Evolutionary conservation across 2,329 filamentous ascomycete genomes (phyloP).

Genomic region (Beauveria sp.): DNA sequence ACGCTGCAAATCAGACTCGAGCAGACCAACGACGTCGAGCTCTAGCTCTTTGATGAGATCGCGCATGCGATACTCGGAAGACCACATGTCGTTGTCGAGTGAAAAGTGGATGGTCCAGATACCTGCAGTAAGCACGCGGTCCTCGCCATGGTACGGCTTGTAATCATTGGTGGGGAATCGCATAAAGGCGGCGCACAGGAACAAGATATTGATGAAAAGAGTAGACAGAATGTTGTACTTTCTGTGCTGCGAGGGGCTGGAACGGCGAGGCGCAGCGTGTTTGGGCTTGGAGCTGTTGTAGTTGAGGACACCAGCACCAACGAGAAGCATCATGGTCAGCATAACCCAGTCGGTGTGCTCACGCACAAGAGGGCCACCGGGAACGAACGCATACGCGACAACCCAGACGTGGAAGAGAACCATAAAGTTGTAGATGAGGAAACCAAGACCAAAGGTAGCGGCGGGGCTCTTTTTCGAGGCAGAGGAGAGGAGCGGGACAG

Average conservation of each 20-base stretch:
- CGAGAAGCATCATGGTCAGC: constrained; percentile 72
- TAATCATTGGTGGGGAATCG: constrained; percentile 93
- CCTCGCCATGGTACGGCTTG: constrained; percentile 77
- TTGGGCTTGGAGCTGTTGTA: constrained; percentile 45
- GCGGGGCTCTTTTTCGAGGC: constrained; percentile 72
- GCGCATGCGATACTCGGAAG: constrained; percentile 87
- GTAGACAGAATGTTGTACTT: constrained; percentile 53
- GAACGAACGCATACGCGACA: constrained; percentile 95
- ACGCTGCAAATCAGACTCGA: constrained; percentile 88
- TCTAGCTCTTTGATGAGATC: constrained; percentile 90
- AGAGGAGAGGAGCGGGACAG: constrained; percentile 66
- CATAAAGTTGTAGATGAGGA: constrained; percentile 86
- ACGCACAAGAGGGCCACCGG: constrained; percentile 82
- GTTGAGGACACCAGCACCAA: constrained; percentile 80
- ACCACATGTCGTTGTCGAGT: constrained; percentile 98
- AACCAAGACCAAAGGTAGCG: constrained; percentile 77
- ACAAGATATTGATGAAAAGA: constrained; percentile 69
- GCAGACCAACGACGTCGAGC: constrained; percentile 89
- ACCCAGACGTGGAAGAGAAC: constrained; percentile 99
- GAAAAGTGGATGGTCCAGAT: constrained; percentile 99
- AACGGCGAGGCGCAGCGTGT: constrained; percentile 24
- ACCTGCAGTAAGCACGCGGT: constrained; percentile 83
- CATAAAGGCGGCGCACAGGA: constrained; percentile 73
- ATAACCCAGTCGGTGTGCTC: constrained; percentile 97
- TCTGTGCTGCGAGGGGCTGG: constrained; percentile 34